These are phyloP conservation scores for Vigna radiata DNA, from an alignment of 306 rosid genomes.

Conservation along the genomic window DNA sequence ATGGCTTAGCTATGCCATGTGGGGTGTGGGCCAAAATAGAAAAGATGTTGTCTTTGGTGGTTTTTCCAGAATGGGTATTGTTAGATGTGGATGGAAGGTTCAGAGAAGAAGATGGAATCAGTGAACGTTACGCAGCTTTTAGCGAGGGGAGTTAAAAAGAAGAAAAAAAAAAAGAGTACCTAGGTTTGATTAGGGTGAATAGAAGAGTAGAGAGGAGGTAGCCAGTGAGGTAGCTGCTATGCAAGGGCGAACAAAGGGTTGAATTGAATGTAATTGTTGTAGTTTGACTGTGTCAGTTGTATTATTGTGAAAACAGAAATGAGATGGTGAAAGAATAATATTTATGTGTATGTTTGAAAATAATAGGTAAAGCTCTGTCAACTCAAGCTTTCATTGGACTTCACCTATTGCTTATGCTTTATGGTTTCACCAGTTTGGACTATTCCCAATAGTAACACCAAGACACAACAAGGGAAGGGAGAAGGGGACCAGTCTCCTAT, in stretches of 20 bases:
- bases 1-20: constrained; percentile 20
- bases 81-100: constrained; percentile 20
- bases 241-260: background rate
- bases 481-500: background rate
- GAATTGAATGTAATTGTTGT: constrained; percentile 4
- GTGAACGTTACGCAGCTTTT: constrained; percentile 35
- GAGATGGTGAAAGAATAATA: constrained; percentile 13
- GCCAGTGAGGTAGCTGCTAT: background rate
- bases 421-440: too few relatives aligned
- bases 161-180: background rate
- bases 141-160: background rate
- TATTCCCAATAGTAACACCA: too few relatives aligned
- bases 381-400: constrained; percentile 21
- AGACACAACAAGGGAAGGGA: background rate
- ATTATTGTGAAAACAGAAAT: background rate
- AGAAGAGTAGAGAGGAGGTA: background rate
- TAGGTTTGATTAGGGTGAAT: background rate
- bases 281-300: constrained; percentile 25
- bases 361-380: background rate
- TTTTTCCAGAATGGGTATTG: constrained; percentile 36
- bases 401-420: background rate
- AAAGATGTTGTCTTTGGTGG: constrained; percentile 30
- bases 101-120: constrained; percentile 45
- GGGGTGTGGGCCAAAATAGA: constrained; percentile 19
- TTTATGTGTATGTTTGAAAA: constrained; percentile 8